These are phyloP conservation scores for Ganoderma lucidum DNA, from an alignment of 1,284 basidiomycete genomes.

Conservation along the genomic window DNA sequence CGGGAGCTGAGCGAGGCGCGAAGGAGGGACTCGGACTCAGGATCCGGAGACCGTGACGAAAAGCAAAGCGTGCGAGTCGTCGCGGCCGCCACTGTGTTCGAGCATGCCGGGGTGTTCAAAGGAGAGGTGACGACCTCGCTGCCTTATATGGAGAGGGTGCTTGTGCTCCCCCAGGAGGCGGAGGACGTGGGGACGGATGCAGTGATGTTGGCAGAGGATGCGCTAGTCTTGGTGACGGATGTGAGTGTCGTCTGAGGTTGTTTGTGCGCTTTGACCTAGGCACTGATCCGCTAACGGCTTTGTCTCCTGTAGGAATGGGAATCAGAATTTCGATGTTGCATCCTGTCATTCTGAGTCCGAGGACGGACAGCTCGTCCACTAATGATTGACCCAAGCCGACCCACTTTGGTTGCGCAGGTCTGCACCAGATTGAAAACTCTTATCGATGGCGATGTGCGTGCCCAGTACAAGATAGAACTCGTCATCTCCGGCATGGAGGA, in stretches of 20 bases:
- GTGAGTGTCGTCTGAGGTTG: constrained; percentile 41
- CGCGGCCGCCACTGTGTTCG: constrained; percentile 30
- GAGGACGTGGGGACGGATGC: constrained; percentile 37
- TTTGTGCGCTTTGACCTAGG: not conserved
- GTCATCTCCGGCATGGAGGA: constrained; percentile 55
- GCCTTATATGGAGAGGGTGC: constrained; percentile 49
- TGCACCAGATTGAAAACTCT: constrained; percentile 49
- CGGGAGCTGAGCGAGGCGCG: constrained; percentile 23
- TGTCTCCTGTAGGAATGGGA: constrained; percentile 24
- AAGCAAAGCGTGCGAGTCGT: constrained; percentile 4
- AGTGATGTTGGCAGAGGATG: constrained; percentile 64
- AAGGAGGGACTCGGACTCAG: no score
- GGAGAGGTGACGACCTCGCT: constrained; percentile 52
- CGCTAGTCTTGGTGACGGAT: constrained; percentile 54
- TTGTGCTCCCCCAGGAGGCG: constrained; percentile 21
- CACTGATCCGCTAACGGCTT: not conserved
- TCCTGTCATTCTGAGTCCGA: constrained; percentile 42
- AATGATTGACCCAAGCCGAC: not conserved
- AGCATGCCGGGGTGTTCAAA: constrained; percentile 41
- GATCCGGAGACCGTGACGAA: not conserved
- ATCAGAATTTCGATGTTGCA: constrained; percentile 40
- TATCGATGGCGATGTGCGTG: constrained; percentile 46
- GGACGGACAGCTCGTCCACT: no score
- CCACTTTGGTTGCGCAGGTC: constrained; percentile 46
- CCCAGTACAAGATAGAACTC: constrained; percentile 64